Evolutionary conservation across 495 filamentous ascomycete species (phyloP).

Genomic region (Astrocystis sublimbata): DNA sequence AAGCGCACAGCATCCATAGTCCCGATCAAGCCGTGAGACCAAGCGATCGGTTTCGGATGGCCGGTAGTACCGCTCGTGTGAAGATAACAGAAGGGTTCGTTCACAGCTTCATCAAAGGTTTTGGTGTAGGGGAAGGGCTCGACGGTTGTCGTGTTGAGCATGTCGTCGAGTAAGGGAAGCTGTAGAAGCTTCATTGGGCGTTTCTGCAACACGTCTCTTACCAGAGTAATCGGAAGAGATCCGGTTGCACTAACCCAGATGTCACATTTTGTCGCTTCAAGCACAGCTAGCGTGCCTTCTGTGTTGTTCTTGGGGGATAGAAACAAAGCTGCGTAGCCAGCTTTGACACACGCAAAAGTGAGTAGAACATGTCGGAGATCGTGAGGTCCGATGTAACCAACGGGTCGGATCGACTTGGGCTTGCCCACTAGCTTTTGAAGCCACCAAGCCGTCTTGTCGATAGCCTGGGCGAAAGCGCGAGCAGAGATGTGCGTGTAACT

Average conservation of each 20-base stretch:
- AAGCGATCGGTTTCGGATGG: conserved; percentile 35
- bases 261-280: conserved; percentile 22
- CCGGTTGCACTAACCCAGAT: conserved; percentile 20
- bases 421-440: conserved; percentile 12
- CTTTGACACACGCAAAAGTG: conserved; percentile 30
- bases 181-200: conserved; percentile 21
- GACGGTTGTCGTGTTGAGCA: conserved; percentile 15
- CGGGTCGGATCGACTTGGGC: conserved; percentile 9
- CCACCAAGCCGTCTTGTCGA: conserved; percentile 33
- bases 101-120: conserved; percentile 24
- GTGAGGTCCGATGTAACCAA: conserved; percentile 29
- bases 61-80: conserved; percentile 60
- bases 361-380: conserved; percentile 25
- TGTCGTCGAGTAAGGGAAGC: conserved; percentile 17
- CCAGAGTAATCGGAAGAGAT: conserved; percentile 10
- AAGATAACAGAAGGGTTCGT: conserved; percentile 46
- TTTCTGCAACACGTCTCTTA: conserved; percentile 15
- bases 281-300: conserved; percentile 27
- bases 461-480: conserved; percentile 26
- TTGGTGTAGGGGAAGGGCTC: conserved; percentile 23
- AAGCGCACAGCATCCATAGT: conserved; percentile 26
- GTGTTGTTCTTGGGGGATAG: conserved; percentile 30
- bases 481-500: conserved; percentile 21
- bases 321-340: conserved; percentile 29
- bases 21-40: conserved; percentile 23